These are phyloP conservation scores for Pseudogymnoascus sp. DNA, from an alignment of 2,329 filamentous ascomycete genomes.

Conservation along the genomic window DNA sequence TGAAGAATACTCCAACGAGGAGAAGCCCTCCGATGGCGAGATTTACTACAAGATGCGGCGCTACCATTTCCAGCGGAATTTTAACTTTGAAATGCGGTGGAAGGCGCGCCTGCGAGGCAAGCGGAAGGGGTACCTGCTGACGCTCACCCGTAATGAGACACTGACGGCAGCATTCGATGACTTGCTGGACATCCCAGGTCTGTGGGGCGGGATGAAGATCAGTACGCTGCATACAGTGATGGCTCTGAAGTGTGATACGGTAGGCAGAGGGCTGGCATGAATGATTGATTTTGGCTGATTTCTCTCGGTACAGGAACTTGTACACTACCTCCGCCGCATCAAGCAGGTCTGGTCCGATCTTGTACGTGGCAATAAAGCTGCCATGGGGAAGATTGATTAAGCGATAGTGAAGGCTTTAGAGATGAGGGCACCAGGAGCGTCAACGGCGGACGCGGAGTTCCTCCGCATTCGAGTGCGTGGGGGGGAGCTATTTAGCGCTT, in stretches of 20 bases:
- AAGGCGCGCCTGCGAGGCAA: not conserved
- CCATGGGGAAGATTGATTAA: not conserved
- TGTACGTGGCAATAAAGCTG: not conserved
- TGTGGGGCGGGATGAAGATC: conserved; percentile 14
- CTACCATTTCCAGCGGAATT: not conserved
- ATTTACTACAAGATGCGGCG: not conserved
- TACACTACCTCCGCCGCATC: not conserved
- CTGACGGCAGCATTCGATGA: conserved; percentile 12
- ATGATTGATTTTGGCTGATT: not conserved
- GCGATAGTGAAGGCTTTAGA: not conserved
- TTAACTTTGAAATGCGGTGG: not conserved
- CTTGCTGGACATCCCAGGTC: conserved; percentile 13
- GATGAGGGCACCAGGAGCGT: not conserved
- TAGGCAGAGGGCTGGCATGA: not conserved
- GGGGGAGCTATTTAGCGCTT: not conserved
- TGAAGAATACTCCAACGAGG: conserved; percentile 26
- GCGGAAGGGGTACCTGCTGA: not conserved
- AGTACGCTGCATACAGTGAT: not conserved
- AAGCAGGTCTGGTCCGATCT: not conserved
- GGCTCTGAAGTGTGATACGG: not conserved
- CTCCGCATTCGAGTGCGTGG: not conserved
- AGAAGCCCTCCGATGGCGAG: conserved; percentile 14
- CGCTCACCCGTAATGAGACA: conserved; percentile 9
- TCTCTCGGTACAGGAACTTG: not conserved
- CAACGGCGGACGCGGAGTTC: not conserved